These are phyloP conservation scores for Pichia sorboxylosa DNA, from an alignment of 1,139 yeast genomes.

Conservation along the genomic window DNA sequence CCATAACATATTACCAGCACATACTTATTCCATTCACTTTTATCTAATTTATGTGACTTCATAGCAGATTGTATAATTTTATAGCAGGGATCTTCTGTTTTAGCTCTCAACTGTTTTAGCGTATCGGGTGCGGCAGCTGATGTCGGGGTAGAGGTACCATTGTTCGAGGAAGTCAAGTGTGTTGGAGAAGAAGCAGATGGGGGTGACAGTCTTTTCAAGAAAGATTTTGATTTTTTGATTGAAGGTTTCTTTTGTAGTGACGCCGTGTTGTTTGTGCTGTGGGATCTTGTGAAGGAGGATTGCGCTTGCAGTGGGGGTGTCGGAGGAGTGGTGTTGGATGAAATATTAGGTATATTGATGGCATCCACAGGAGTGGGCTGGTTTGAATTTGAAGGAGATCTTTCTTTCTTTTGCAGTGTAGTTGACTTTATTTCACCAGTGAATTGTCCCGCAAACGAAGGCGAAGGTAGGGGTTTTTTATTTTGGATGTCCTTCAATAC, in stretches of 20 bases:
- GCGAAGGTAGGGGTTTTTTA: constrained; percentile 39
- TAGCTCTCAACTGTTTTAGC: constrained; percentile 73
- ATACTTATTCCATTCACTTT: constrained; percentile 80
- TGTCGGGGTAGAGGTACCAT: no score
- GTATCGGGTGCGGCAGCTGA: constrained; percentile 28
- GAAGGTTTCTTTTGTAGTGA: no score
- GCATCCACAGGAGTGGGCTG: not conserved
- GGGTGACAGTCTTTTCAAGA: not conserved
- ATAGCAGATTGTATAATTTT: constrained; percentile 83
- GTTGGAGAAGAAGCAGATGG: not conserved
- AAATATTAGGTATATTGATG: no score
- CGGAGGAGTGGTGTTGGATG: not conserved
- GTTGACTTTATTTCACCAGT: not conserved
- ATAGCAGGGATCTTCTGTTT: constrained; percentile 86
- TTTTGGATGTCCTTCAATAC: constrained; percentile 41
- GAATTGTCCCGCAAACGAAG: no score
- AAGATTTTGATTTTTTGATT: not conserved
- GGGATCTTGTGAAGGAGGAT: not conserved
- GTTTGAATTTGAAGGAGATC: not conserved
- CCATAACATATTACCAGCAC: constrained; percentile 77
- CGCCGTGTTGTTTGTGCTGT: not conserved
- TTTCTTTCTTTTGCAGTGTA: not conserved
- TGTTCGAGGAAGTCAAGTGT: not conserved
- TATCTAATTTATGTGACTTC: constrained; percentile 70
- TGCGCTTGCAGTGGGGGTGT: not conserved